Percentiles rank a stretch among this genome's conserved stretches.
phyloP scores from a whole-genome alignment of 2,329 filamentous ascomycete genomes.

The Trichoderma atroviride region DNA sequence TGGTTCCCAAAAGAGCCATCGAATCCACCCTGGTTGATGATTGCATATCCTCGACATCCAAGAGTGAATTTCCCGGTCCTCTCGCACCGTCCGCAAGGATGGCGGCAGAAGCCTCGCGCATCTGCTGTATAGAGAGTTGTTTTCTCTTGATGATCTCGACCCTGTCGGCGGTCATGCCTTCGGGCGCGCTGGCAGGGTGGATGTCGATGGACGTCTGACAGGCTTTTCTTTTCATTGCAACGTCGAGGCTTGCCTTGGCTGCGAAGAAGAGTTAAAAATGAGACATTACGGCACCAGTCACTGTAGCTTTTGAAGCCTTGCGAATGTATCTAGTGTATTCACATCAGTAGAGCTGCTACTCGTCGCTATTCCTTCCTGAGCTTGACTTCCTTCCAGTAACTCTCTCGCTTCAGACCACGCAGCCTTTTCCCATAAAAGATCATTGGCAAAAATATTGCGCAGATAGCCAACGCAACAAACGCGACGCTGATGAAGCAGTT shows the following conservation, averaged over 20 bases:
- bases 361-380: not conserved
- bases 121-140: conserved; percentile 76
- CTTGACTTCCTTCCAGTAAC: conserved; percentile 31
- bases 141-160: conserved; percentile 82
- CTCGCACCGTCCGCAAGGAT: conserved; percentile 64
- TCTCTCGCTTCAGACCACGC: conserved; percentile 29
- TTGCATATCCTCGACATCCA: conserved; percentile 79
- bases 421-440: conserved; percentile 49
- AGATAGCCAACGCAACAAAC: conserved; percentile 44
- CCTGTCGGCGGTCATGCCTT: conserved; percentile 71
- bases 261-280: conserved; percentile 53
- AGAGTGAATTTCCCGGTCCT: conserved; percentile 76
- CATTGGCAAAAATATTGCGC: conserved; percentile 48
- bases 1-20: conserved; percentile 89
- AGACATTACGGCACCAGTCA: not conserved
- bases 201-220: conserved; percentile 90
- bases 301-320: not conserved
- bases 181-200: conserved; percentile 77
- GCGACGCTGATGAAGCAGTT: conserved; percentile 49
- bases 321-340: not conserved
- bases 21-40: conserved; percentile 97
- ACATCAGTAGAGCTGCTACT: not conserved
- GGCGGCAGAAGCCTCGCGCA: conserved; percentile 49
- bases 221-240: conserved; percentile 63
- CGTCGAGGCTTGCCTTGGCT: conserved; percentile 48